A percentile compares a stretch with the other conserved stretches of the same genome.
phyloP scores from a whole-genome alignment of 2,329 filamentous ascomycete species.

The Ophiostoma himal-ulmi region DNA sequence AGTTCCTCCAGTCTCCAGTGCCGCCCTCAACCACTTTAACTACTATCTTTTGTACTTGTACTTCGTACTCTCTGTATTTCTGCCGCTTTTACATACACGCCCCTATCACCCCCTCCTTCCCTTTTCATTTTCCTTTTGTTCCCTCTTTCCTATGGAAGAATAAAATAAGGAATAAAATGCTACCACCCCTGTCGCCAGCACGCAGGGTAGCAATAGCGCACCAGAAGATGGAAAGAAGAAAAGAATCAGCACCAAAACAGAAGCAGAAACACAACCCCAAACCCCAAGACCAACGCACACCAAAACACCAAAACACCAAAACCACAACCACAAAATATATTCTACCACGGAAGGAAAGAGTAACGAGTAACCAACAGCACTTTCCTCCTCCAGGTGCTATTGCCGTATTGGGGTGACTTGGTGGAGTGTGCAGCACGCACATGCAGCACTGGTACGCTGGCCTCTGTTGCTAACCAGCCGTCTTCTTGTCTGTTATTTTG shows the following conservation, averaged over 20 bases:
- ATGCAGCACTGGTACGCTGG: neutral
- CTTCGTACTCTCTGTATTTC: neutral
- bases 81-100: neutral
- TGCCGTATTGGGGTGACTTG: conserved; percentile 6
- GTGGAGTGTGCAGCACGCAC: neutral
- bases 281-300: neutral
- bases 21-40: conserved; percentile 7
- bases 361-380: neutral
- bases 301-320: neutral
- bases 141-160: neutral
- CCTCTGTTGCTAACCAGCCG: neutral
- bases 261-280: neutral
- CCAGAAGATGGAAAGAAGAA: conserved; percentile 1
- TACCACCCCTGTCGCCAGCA: conserved; percentile 1
- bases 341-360: neutral
- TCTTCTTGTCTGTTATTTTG: neutral
- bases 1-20: neutral
- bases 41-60: neutral
- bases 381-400: neutral
- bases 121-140: neutral
- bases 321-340: no score
- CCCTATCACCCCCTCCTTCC: neutral
- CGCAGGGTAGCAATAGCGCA: conserved; percentile 2
- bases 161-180: neutral
- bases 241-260: neutral